Evolutionary conservation across 306 rosid genomes (phyloP), one percentile per base, ranked within the genome.

Genomic region (Echinosophora koreensis): DNA sequence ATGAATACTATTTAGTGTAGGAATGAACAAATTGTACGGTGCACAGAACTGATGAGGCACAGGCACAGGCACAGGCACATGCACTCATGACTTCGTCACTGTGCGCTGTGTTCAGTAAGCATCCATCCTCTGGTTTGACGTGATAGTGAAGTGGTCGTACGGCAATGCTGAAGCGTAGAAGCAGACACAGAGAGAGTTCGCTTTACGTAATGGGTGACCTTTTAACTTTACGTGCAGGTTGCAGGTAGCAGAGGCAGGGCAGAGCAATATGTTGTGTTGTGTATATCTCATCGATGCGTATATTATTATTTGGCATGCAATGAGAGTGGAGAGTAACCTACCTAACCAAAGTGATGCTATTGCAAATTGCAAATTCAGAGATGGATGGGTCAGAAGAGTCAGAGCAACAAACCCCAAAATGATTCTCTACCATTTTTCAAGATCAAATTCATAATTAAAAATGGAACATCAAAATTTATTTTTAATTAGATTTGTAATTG

Each of bases 201-300:
- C 84, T 78, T 85, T 59, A 70, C 88, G 88, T 80, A 69, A 72
- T 46, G 76, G 61, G 42, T 30, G 51, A 80, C 75, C 70, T 9
- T 77, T 69, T 75, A 44, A 69, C 60, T 41, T 86, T 80, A 32
- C 82, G 68, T 79, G 83, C 58, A 50, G 71, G 7, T 9, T 5
- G 32, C 32, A 30, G 32, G 32, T n/a, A n/a, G n/a, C n/a, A n/a
- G n/a, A n/a, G n/a, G n/a, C n/a, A n/a, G 6, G 0, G 13, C 55
- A 17, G 17, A 17, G 32, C 30, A 41, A 11, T 18, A 15, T 18
- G 39, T 1, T 27, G 42, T 12, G 11, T 18, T 14, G 37, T 47
- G 7, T 51, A 41, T 8, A 39, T 44, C 66, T 71, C 77, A 12
- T 70, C 49, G 62, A 55, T 54, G 39, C 17, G 27, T 10, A 15